These are phyloP conservation scores for Penicillium concentricum DNA, from an alignment of 2,329 filamentous ascomycete genomes.

Conservation along the genomic window DNA sequence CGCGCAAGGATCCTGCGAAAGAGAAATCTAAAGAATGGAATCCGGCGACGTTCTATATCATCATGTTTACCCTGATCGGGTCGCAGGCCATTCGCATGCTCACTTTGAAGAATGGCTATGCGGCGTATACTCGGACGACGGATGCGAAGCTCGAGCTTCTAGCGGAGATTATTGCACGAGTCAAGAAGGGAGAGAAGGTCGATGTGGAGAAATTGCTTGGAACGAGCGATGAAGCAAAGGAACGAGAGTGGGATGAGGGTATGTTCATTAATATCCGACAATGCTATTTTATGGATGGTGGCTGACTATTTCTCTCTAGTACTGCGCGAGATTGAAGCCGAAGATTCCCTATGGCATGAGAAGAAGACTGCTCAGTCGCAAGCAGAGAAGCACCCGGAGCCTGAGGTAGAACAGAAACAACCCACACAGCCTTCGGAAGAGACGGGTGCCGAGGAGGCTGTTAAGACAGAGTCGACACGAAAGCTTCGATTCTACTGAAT, in stretches of 20 bases:
- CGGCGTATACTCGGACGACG: slow-evolving; percentile 69
- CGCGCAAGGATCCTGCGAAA: slow-evolving; percentile 30
- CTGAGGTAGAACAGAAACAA: slow-evolving; percentile 10
- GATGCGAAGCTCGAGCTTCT: slow-evolving; percentile 76
- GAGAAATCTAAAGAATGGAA: slow-evolving; percentile 67
- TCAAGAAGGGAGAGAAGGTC: slow-evolving; percentile 58
- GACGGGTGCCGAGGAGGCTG: slow-evolving; percentile 18
- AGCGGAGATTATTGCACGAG: slow-evolving; percentile 58
- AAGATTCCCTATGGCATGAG: slow-evolving; percentile 40
- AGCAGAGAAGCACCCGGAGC: neutral
- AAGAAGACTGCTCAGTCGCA: slow-evolving; percentile 20
- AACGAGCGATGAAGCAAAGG: slow-evolving; percentile 70
- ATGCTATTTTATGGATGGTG: neutral
- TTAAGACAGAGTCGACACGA: slow-evolving; percentile 18
- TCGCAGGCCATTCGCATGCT: slow-evolving; percentile 96
- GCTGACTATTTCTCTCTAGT: slow-evolving; percentile 28
- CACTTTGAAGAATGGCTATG: slow-evolving; percentile 71
- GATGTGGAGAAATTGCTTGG: slow-evolving; percentile 83
- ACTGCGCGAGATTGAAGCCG: slow-evolving; percentile 40
- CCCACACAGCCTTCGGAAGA: slow-evolving; percentile 4
- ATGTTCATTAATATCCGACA: slow-evolving; percentile 29
- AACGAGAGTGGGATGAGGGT: slow-evolving; percentile 88
- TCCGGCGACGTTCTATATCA: slow-evolving; percentile 77
- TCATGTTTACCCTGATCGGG: slow-evolving; percentile 82
- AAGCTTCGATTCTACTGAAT: slow-evolving; percentile 34